A percentile compares a stretch with the other conserved stretches of the same genome.
phyloP scores from a whole-genome alignment of 805 yeast genomes.

The Monosporozyma aerobia region DNA sequence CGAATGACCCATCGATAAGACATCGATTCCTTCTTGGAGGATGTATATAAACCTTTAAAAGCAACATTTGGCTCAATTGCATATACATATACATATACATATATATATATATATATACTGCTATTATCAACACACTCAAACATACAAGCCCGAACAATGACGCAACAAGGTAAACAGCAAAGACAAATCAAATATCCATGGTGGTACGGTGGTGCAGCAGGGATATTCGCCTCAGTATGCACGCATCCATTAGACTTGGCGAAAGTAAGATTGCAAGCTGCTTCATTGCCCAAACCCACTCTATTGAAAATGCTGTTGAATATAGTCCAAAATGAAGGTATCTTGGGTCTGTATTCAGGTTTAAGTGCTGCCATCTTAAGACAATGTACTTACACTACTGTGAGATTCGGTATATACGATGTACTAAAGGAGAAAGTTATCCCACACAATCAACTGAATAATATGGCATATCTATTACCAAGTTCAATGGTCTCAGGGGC shows the following conservation, averaged over 20 bases:
- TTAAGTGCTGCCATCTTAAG: slow-evolving; percentile 72
- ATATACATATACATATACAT: not conserved
- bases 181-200: slow-evolving; percentile 33
- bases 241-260: slow-evolving; percentile 85
- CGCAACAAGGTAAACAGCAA: not conserved
- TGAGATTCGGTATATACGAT: slow-evolving; percentile 83
- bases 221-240: slow-evolving; percentile 54
- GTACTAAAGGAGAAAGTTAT: slow-evolving; percentile 49
- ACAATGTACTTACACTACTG: slow-evolving; percentile 82
- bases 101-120: not conserved
- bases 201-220: slow-evolving; percentile 64
- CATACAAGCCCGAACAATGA: not conserved
- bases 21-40: too few species aligned
- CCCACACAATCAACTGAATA: slow-evolving; percentile 38
- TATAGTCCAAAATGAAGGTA: slow-evolving; percentile 42
- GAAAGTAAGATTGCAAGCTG: slow-evolving; percentile 79
- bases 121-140: not conserved
- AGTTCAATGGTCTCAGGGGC: slow-evolving; percentile 82
- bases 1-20: not conserved
- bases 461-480: slow-evolving; percentile 54
- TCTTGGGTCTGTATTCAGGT: slow-evolving; percentile 66
- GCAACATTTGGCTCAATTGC: too few species aligned
- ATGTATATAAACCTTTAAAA: too few species aligned
- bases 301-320: slow-evolving; percentile 42
- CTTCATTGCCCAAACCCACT: slow-evolving; percentile 54